phyloP scores from a whole-genome alignment of 192 early-diverging fungal species.

The Geranomyces michiganensis region DNA sequence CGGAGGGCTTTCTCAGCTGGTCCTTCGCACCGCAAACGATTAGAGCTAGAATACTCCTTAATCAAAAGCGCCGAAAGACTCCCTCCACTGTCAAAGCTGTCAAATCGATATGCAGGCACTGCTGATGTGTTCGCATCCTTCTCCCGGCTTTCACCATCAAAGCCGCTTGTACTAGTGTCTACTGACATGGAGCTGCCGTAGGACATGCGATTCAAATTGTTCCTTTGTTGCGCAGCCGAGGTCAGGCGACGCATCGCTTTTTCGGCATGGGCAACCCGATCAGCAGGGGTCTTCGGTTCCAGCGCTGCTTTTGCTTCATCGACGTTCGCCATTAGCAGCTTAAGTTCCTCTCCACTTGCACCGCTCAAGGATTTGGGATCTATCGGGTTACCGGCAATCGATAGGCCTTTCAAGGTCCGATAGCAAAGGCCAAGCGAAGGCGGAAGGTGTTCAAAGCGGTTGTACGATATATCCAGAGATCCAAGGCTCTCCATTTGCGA shows the following conservation, averaged over 20 bases:
- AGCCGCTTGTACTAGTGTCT: neutral
- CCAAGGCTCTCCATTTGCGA: conserved; percentile 29
- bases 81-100: conserved; percentile 22
- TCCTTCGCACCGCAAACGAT: conserved; percentile 29
- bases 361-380: conserved; percentile 15
- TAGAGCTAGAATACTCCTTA: conserved; percentile 21
- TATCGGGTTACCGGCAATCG: conserved; percentile 31
- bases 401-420: conserved; percentile 24
- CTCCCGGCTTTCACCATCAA: neutral
- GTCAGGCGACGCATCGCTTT: conserved; percentile 10
- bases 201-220: conserved; percentile 2
- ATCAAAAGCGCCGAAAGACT: conserved; percentile 24
- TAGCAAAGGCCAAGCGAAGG: conserved; percentile 51
- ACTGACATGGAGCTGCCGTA: conserved; percentile 14
- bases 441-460: conserved; percentile 39
- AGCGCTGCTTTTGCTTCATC: conserved; percentile 4
- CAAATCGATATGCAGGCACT: neutral
- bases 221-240: neutral
- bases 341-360: neutral
- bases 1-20: conserved; percentile 36
- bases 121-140: neutral
- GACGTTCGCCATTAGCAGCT: conserved; percentile 6
- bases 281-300: neutral
- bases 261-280: conserved; percentile 23
- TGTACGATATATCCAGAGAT: conserved; percentile 39